Conservation (phyloP, 1,284 basidiomycete species). For the Vanrija sp. region DNA sequence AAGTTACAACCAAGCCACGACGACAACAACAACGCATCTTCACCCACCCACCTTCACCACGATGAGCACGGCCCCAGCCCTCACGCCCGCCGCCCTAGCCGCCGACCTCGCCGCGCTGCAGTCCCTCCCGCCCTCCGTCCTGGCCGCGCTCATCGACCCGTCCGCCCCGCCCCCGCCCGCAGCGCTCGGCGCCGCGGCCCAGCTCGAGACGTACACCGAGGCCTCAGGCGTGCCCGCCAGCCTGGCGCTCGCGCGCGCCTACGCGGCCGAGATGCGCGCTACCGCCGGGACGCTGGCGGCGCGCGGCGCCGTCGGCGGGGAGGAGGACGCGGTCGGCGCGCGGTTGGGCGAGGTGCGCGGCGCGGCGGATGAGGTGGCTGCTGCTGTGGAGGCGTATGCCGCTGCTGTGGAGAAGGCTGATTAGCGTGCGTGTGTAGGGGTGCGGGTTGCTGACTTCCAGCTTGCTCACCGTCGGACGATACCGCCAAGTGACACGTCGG, state of each 20-base stretch:
- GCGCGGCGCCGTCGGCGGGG: background rate
- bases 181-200: background rate
- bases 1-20: too few relatives aligned
- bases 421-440: background rate
- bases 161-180: background rate
- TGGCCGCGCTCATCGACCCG: constrained; percentile 12
- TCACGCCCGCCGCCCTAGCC: background rate
- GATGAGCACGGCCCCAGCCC: too few relatives aligned
- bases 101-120: constrained; percentile 9
- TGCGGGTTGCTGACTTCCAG: background rate
- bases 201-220: background rate
- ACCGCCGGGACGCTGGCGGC: background rate
- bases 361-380: constrained; percentile 5
- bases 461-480: too few relatives aligned
- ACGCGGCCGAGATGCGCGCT: constrained; percentile 12
- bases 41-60: too few relatives aligned
- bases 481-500: too few relatives aligned
- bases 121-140: constrained; percentile 2
- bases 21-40: too few relatives aligned
- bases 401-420: background rate
- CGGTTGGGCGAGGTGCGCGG: constrained; percentile 2
- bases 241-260: constrained; percentile 5
- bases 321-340: background rate
- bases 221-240: background rate
- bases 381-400: constrained; percentile 8